Percentiles rank a stretch among this genome's conserved stretches.
These are phyloP conservation scores for Nelumbo lutea DNA, from an alignment of 164 flowering plant species.

Conservation along the genomic window DNA sequence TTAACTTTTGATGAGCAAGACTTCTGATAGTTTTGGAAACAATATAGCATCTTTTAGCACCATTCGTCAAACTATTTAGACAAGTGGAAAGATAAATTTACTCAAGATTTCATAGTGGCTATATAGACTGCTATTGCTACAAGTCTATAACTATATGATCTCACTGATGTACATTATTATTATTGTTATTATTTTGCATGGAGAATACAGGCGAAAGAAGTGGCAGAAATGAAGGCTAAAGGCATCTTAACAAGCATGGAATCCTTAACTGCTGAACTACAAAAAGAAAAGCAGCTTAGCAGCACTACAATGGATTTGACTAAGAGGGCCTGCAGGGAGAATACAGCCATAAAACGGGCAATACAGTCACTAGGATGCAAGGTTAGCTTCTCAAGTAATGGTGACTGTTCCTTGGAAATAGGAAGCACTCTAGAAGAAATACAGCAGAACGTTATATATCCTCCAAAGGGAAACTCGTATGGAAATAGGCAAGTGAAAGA, in stretches of 20 bases:
- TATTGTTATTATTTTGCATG: constrained; percentile 1
- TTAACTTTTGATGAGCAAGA: too few species aligned
- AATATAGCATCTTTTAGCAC: too few species aligned
- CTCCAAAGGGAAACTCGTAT: constrained; percentile 31
- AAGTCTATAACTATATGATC: too few species aligned
- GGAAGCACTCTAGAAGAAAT: constrained; percentile 35
- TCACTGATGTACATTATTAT: neutral
- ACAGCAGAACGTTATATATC: constrained; percentile 23
- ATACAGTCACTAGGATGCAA: constrained; percentile 84
- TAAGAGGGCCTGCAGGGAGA: constrained; percentile 65
- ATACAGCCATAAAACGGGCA: constrained; percentile 74
- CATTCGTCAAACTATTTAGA: too few species aligned
- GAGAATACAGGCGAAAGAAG: constrained; percentile 71
- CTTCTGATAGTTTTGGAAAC: too few species aligned
- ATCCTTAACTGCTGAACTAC: constrained; percentile 53
- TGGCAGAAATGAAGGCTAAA: constrained; percentile 60
- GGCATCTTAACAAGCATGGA: constrained; percentile 49
- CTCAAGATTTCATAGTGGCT: too few species aligned
- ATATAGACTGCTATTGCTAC: too few species aligned
- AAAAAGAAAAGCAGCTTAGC: constrained; percentile 57
- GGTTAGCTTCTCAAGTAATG: constrained; percentile 59
- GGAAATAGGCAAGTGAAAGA: constrained; percentile 30
- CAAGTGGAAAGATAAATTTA: too few species aligned
- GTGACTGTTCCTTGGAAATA: constrained; percentile 61
- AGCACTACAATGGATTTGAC: constrained; percentile 62